Evolutionary conservation across 2,329 filamentous ascomycete species (phyloP), one percentile per base, ranked within the genome.

Genomic region (Cladosporium oxysporum): DNA sequence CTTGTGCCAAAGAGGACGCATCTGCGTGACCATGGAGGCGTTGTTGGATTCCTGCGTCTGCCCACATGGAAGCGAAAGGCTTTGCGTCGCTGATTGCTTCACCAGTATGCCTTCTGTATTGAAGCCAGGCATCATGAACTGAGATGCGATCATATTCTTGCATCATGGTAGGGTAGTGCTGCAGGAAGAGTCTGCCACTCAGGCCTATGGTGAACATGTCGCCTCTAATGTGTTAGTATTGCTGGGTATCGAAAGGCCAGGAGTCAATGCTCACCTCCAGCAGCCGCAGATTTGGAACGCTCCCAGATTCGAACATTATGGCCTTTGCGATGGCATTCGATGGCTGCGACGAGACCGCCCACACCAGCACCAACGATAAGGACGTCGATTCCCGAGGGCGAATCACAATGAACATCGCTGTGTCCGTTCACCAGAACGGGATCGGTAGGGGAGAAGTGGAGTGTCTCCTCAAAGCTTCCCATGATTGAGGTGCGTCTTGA

Each of bases 61-160:
- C 50, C 60, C 50, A 53, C 60, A 62, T 62, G 47, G 23, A 31
- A 35, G 82, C 77, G 1, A 84, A 83, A 66, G 79, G 81, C 66
- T 81, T 76, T 1, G 82, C 79, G 37, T 78, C 73, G 64, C 85
- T 81, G 69, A 84, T 81, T 31, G 76, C 76, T 67, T 83, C 79
- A 47, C 83, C 83, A 2, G 50, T 55, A 31, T 62, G 49, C 28
- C 31, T 53, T 37, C 47, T 31, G 29, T 62, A 55, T 21, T 62
- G 47, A 2, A 62, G 50, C 21, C 33, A 62, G 35, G 29, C 29
- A 18, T 62, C 35, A 31, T 62, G 60, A 1, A 62, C 23, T 18
- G 31, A 55, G 21, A 62, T 53, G 16, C 33, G 60, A 29, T 62
- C 47, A 28, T 23, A 62, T 8, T 62, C 60, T 31, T 55, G 14